Conservation (phyloP, 2,329 filamentous ascomycete species). For the Aspergillus sp. region DNA sequence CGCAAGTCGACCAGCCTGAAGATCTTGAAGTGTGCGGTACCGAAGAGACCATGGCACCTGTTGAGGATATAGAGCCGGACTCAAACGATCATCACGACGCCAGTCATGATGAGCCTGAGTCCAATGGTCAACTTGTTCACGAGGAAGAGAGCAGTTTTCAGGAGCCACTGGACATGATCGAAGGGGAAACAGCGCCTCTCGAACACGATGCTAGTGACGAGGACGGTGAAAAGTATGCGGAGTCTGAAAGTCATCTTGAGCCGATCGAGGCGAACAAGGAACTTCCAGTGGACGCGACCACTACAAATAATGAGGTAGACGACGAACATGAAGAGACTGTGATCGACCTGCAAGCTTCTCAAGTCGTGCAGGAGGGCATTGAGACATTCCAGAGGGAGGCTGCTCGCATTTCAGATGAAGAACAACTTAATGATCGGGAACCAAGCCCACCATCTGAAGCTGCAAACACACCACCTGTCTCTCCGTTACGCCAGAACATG, state of each 20-base stretch:
- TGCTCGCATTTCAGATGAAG: no score
- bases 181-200: background rate
- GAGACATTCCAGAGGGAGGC: background rate
- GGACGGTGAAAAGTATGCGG: background rate
- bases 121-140: background rate
- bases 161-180: background rate
- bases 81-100: no score
- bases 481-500: slow-evolving; percentile 1
- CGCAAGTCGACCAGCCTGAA: no score
- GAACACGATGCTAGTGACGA: background rate
- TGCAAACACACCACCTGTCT: no score
- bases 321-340: background rate
- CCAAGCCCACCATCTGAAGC: no score
- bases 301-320: background rate
- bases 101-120: no score
- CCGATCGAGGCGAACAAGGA: background rate
- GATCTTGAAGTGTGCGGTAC: no score
- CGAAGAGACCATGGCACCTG: no score
- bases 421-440: no score
- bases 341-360: background rate
- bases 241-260: no score
- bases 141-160: background rate
- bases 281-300: background rate
- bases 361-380: background rate
- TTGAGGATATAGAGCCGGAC: no score